Percentiles rank a stretch among this genome's conserved stretches.
Conservation (phyloP, 176 grass and related monocot genomes). For the Thalia dealbata region DNA sequence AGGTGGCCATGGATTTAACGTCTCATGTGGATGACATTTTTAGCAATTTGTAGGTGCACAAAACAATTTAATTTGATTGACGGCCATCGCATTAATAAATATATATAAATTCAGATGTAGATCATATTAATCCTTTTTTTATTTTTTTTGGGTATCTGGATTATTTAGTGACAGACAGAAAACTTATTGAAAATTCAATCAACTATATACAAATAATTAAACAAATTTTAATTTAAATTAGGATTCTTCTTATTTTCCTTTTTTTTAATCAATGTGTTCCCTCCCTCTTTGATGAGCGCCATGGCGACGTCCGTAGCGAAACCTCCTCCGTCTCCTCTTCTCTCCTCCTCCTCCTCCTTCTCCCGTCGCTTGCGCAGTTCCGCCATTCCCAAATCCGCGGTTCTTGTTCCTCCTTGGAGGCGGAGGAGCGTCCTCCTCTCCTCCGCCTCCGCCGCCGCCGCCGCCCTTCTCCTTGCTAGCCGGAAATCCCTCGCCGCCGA, state of each 20-base stretch:
- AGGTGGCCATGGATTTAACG: not conserved
- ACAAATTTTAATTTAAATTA: too few species aligned
- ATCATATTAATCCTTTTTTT: too few species aligned
- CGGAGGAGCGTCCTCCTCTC: constrained; percentile 32
- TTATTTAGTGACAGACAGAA: too few species aligned
- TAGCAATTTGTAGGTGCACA: not conserved
- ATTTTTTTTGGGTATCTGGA: too few species aligned
- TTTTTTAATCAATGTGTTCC: too few species aligned
- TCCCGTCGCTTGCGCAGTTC: not conserved
- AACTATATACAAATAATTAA: too few species aligned
- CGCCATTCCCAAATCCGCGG: too few species aligned
- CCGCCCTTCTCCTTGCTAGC: constrained; percentile 17
- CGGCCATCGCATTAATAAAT: too few species aligned
- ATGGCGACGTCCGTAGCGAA: not conserved
- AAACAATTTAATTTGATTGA: too few species aligned
- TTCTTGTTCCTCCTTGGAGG: constrained; percentile 1
- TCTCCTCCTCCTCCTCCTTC: not conserved
- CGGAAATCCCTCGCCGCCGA: not conserved
- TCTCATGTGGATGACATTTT: not conserved
- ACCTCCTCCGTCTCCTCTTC: not conserved
- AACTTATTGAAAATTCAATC: too few species aligned
- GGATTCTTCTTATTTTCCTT: too few species aligned
- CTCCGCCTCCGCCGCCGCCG: constrained; percentile 29
- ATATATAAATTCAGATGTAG: too few species aligned
- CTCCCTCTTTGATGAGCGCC: not conserved